These are phyloP conservation scores for Apium graveolens DNA, from an alignment of 129 eudicot genomes.

Conservation along the genomic window DNA sequence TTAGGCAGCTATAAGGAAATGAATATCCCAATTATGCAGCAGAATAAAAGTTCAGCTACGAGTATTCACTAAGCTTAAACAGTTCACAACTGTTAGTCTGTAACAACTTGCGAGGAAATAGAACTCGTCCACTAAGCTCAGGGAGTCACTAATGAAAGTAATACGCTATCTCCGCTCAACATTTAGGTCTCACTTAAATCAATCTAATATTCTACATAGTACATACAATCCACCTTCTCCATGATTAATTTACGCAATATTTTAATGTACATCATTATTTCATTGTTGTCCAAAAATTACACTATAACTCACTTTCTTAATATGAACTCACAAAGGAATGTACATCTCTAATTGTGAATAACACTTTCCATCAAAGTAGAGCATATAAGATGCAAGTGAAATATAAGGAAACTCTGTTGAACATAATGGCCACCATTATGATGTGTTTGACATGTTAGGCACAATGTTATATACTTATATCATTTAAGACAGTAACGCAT, in stretches of 20 bases:
- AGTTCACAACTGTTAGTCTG: background rate
- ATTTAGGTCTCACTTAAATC: background rate
- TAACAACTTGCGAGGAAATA: background rate
- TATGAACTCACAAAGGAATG: background rate
- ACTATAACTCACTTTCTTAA: background rate
- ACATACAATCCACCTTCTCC: background rate
- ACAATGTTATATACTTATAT: background rate
- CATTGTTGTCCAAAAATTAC: background rate
- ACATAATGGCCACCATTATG: background rate
- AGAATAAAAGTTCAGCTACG: background rate
- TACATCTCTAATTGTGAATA: background rate
- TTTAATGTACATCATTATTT: background rate
- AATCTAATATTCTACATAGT: background rate
- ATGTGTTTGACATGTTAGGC: background rate
- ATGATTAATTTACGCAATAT: background rate
- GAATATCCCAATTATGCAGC: background rate
- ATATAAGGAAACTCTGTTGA: background rate
- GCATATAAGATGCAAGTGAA: background rate
- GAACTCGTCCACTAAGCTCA: background rate
- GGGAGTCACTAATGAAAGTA: background rate
- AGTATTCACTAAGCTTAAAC: conserved; percentile 2
- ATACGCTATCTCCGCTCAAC: background rate
- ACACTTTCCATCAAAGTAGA: background rate
- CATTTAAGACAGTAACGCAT: background rate
- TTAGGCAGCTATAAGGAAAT: background rate